Evolutionary conservation across 2,329 filamentous ascomycete species (phyloP), one percentile per base, ranked within the genome.

Genomic region (Geosmithia flava): DNA sequence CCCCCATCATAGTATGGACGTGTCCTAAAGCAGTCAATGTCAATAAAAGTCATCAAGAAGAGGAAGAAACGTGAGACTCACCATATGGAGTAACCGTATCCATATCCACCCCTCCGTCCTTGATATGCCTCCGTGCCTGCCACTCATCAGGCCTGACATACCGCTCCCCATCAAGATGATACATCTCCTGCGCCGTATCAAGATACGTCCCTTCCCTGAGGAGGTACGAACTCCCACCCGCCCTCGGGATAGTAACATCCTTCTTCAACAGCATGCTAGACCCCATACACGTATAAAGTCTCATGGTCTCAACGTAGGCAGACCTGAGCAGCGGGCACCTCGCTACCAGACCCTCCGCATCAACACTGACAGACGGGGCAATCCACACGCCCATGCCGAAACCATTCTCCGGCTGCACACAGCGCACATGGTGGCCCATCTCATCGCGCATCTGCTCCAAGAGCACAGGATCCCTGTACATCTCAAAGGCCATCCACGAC

Each of bases 401-500:
- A 1, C 64, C 63, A 40, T 66, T 61, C 16, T 51, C 55, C 4
- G 62, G 65, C 46, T 66, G 61, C 3, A 60, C 52, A 5, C 60
- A 54, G 11, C 56, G 48, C 15, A 67, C 53, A 39, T 54, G 60
- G 0, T 61, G 60, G 7, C 56, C 58, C 47, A 70, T 59, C 52
- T 71, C 68, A 2, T 63, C 59, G 15, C 64, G 62, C 23, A 71
- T 56, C 20, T 64, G 59, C 29, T 55, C 57, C 1, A 70, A 56
- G 3, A 71, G 60, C 11, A 65, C 58, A 0, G 59, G 54, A 20
- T 70, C 65, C 10, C 62, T 59, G 49, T 62, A 63, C 10, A 71
- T 55, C 46, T 71, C 64, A 47, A 64, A 63, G 1, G 72, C 53
- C 53, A 69, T 59, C 69, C 69, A 72, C 6, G 61, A 59, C 3